A percentile compares a stretch with the other conserved stretches of the same genome.
Evolutionary conservation across 2,329 filamentous ascomycete genomes (phyloP).

Genomic region (Fusarium torulosum): DNA sequence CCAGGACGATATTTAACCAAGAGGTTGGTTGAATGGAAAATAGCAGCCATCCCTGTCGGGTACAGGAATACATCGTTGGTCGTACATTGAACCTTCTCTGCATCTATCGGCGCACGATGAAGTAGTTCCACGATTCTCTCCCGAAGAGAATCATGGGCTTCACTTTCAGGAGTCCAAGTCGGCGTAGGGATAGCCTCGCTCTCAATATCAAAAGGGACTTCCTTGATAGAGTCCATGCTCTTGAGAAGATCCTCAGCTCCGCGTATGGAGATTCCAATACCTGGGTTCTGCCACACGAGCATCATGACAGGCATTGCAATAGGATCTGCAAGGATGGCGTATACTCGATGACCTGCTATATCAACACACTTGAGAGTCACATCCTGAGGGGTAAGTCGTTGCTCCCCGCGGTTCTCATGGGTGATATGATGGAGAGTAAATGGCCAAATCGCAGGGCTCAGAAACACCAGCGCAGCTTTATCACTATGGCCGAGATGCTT

Average conservation of each 20-base stretch:
- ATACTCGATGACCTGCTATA: conserved; percentile 58
- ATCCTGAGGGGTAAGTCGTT: conserved; percentile 52
- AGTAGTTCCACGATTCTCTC: conserved; percentile 58
- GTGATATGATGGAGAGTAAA: conserved; percentile 51
- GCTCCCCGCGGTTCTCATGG: conserved; percentile 53
- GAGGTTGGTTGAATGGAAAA: conserved; percentile 59
- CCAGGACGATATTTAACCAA: conserved; percentile 53
- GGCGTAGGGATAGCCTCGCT: conserved; percentile 46
- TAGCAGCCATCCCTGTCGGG: conserved; percentile 66
- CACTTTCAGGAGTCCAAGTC: conserved; percentile 55
- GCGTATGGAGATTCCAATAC: conserved; percentile 61
- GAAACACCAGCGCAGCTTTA: conserved; percentile 49
- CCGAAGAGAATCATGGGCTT: conserved; percentile 55
- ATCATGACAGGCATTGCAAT: conserved; percentile 54
- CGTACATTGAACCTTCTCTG: conserved; percentile 43
- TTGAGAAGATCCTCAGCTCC: conserved; percentile 59
- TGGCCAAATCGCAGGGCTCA: conserved; percentile 51
- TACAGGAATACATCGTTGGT: conserved; percentile 64
- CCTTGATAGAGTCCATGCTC: conserved; percentile 51
- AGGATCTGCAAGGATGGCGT: conserved; percentile 57
- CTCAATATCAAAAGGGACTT: conserved; percentile 49
- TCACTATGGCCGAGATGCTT: conserved; percentile 48
- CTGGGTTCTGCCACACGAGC: conserved; percentile 61
- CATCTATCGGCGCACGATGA: conserved; percentile 55
- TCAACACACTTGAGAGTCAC: conserved; percentile 58